Evolutionary conservation across 2,329 filamentous ascomycete species (phyloP), one percentile per base, ranked within the genome.

Genomic region (Colletotrichum falcatum): DNA sequence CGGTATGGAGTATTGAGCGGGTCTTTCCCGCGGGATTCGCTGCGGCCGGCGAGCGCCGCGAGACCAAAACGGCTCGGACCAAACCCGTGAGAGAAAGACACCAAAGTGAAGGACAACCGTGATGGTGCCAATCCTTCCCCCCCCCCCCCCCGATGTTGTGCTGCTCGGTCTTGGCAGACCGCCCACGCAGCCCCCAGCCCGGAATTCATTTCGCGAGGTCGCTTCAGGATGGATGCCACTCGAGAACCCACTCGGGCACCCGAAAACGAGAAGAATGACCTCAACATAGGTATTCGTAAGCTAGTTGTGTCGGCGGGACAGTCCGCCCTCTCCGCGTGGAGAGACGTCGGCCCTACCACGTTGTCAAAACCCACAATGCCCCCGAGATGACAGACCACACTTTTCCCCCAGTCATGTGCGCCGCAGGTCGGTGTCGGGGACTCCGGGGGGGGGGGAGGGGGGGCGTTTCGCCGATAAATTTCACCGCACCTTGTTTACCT

Each of bases 321-420:
- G 59, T 55, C 65, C 68, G 64, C 58, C 53, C 26, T 62, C 26
- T 54, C 46, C 49, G 39, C 64, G 64, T 71, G 68, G 68, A 63
- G 64, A 67, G 64, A 68, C 23, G 37, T 71, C 68, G 68, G 68
- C 68, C 65, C 39, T 71, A 71, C 53, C 67, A 70, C 58, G 33
- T 48, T 46, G 44, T 54, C 37, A 16, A 53, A 68, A 59, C n/a
- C 68, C 68, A 68, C 68, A 71, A 71, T 71, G 68, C 20, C 64
- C 35, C 68, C 68, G 68, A 71, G 33, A 71, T 71, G 68, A 67
- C 58, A 54, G 68, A 53, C 58, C 53, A 59, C 42, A 28, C 49
- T 51, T 46, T 51, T 23, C 44, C 44, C 44, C 44, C 44, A 55
- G 58, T 67, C 67, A 53, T 46, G 44, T 65, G 59, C 66, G 64